A percentile compares a stretch with the other conserved stretches of the same genome.
Conservation (phyloP, 176 grass and related monocot species). For the Alopecurus myosuroides region DNA sequence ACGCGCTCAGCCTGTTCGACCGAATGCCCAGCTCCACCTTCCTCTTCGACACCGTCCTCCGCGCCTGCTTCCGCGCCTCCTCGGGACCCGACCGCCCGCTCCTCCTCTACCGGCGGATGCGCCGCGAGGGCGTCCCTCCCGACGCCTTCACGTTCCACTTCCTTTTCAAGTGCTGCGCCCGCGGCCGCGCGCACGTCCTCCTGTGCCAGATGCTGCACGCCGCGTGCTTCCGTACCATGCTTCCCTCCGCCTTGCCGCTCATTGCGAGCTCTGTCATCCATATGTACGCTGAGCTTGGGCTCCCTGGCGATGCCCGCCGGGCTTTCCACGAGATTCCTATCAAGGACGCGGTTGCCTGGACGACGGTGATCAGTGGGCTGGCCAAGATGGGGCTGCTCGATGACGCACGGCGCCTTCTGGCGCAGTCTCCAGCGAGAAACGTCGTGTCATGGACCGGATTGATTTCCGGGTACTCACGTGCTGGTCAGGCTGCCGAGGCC, state of each 20-base stretch:
- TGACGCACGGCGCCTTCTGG: conserved; percentile 34
- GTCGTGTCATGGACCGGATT: conserved; percentile 71
- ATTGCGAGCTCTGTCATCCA: conserved; percentile 42
- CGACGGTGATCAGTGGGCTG: conserved; percentile 48
- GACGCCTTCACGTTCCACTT: conserved; percentile 63
- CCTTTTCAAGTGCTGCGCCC: conserved; percentile 53
- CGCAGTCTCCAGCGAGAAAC: conserved; percentile 46
- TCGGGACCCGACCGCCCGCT: not conserved
- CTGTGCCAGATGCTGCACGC: conserved; percentile 43
- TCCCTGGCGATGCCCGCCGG: conserved; percentile 22
- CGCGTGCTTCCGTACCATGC: conserved; percentile 27
- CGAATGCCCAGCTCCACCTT: conserved; percentile 41
- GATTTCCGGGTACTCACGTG: conserved; percentile 43
- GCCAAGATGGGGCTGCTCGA: conserved; percentile 37
- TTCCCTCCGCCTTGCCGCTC: not conserved
- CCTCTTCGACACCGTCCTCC: conserved; percentile 53
- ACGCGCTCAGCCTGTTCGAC: conserved; percentile 51
- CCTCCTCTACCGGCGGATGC: conserved; percentile 37
- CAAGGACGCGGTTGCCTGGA: conserved; percentile 50
- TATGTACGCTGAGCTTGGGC: conserved; percentile 45
- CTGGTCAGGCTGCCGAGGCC: conserved; percentile 32
- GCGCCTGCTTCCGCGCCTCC: conserved; percentile 33
- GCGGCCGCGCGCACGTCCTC: not conserved
- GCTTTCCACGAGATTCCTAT: conserved; percentile 35
- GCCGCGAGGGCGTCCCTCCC: not conserved